Percentiles rank a stretch among this genome's conserved stretches.
phyloP scores from a whole-genome alignment of 495 filamentous ascomycete genomes.

The Wilcoxina mikolae region DNA sequence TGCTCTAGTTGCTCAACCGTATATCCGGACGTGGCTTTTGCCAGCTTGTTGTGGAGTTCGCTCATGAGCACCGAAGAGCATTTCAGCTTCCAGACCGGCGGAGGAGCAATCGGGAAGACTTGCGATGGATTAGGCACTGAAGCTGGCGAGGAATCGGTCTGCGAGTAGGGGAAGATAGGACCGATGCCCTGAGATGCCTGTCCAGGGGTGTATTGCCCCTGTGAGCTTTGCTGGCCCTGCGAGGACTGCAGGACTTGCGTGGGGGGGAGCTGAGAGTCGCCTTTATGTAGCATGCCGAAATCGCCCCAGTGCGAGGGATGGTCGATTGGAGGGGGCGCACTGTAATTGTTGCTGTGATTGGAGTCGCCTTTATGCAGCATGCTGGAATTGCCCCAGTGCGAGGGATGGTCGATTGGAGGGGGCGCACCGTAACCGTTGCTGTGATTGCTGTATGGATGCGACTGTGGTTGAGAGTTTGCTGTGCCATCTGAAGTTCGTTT shows the following conservation, averaged over 20 bases:
- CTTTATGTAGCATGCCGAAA: conserved; percentile 10
- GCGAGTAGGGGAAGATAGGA: neutral
- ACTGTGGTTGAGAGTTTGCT: conserved; percentile 19
- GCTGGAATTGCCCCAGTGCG: conserved; percentile 12
- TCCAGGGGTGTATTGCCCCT: neutral
- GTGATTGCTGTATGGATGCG: conserved; percentile 7
- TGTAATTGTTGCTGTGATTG: neutral
- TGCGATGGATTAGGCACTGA: neutral
- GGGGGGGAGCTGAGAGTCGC: conserved; percentile 25
- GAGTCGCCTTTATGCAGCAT: conserved; percentile 14
- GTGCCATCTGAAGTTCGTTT: conserved; percentile 25
- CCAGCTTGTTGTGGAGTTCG: conserved; percentile 15
- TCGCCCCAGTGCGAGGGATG: neutral
- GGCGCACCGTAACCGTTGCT: conserved; percentile 1
- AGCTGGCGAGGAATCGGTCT: conserved; percentile 2
- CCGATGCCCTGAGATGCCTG: neutral
- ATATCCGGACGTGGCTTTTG: conserved; percentile 46
- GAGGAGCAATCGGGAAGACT: neutral
- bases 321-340: neutral
- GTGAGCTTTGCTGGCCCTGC: neutral
- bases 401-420: neutral
- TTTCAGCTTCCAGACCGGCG: neutral
- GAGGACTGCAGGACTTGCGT: conserved; percentile 12
- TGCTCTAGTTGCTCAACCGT: conserved; percentile 91
- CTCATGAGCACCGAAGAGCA: neutral